A percentile compares a stretch with the other conserved stretches of the same genome.
phyloP scores from a whole-genome alignment of 1,284 basidiomycete species.

The Ceratobasidium sp. region DNA sequence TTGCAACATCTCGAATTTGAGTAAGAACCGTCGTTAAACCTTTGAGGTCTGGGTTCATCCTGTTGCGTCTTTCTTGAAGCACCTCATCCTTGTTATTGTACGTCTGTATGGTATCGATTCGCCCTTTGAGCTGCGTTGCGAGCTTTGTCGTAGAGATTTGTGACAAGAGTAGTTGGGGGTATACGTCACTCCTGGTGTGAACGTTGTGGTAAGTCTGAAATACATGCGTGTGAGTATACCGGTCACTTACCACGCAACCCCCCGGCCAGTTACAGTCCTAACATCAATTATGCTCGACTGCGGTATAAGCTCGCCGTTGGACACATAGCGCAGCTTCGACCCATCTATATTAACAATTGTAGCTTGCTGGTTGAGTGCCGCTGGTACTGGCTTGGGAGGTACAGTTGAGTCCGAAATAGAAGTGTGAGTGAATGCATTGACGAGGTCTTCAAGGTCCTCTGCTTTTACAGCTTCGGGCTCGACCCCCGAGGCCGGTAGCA shows the following conservation, averaged over 20 bases:
- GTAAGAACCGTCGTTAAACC: not conserved
- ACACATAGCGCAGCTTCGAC: conserved; percentile 21
- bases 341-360: not conserved
- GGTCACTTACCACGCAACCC: conserved; percentile 18
- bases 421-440: not conserved
- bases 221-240: not conserved
- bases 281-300: conserved; percentile 15
- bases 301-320: conserved; percentile 14
- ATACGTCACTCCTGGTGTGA: conserved; percentile 17
- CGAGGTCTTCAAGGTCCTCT: conserved; percentile 1
- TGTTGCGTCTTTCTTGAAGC: not conserved
- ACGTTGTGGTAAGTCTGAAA: not conserved
- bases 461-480: not conserved
- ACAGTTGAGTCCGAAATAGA: conserved; percentile 4
- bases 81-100: not conserved
- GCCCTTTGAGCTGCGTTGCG: conserved; percentile 28
- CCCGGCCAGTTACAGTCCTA: not conserved
- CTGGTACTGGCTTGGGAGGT: not conserved
- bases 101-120: conserved; percentile 6
- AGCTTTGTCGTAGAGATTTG: conserved; percentile 13
- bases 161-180: conserved; percentile 28
- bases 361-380: not conserved
- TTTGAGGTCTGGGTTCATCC: conserved; percentile 12
- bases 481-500: not conserved
- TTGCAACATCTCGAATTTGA: conserved; percentile 6